Conservation (phyloP, 441 rosid genomes). For the Gossypium schwendimanii region DNA sequence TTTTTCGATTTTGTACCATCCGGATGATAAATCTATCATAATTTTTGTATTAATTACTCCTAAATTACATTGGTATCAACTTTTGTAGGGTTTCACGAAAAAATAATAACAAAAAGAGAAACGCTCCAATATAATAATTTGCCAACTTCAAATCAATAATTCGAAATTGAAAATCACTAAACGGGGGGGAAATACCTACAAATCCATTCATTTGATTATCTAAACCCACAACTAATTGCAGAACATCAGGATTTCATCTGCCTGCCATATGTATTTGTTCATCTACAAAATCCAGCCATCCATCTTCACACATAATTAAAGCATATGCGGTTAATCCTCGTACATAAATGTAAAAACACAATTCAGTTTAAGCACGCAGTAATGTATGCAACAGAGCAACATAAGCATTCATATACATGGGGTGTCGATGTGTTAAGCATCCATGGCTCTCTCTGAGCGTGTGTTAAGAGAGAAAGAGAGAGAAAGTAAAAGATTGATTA, state of each 20-base stretch:
- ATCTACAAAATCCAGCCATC: neutral
- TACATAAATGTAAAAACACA: neutral
- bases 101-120: neutral
- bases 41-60: neutral
- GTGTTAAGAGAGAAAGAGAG: neutral
- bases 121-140: neutral
- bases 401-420: neutral
- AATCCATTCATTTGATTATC: neutral
- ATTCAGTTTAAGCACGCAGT: neutral
- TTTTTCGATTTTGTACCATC: neutral
- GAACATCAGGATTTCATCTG: neutral
- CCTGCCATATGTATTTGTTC: neutral
- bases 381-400: neutral
- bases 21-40: neutral
- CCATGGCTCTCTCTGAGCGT: neutral
- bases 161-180: neutral
- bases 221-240: neutral
- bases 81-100: neutral
- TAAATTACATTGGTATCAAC: neutral
- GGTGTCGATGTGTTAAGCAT: neutral
- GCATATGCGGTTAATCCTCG: neutral
- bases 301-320: neutral
- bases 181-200: neutral
- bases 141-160: neutral
- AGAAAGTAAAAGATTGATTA: constrained; percentile 21